Base-by-base conservation (phyloP, 805 yeast species). In the Cephaloascus fragrans region DNA sequence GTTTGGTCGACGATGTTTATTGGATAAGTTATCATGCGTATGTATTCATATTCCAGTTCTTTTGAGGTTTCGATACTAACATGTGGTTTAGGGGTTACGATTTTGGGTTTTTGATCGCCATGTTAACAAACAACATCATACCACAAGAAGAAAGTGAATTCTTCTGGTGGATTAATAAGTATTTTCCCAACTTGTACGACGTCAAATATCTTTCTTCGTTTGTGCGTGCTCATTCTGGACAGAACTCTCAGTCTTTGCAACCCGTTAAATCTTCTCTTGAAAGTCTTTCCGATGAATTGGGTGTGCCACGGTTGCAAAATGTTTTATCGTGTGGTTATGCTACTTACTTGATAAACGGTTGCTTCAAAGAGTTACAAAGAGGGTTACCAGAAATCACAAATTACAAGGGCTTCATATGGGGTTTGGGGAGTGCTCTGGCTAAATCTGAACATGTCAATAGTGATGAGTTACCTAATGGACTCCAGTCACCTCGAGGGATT, bases 1-100 rank as follows among this genome's bases (percentile, higher is more conserved):
- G 89, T 29, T 64, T 93, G 49, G 80, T 85, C 48, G 69, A 71
- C 20, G 62, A 73, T 28, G 75, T 86, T 35, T 77, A 80, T 38
- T 93, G 98, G 98, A 70, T 87, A 38, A 82, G 95, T 44, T 93
- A 83, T 62, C 97, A 93, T 57, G 80, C 76, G 5, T 41, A 19
- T 17, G 29, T 18, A 17, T 20, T 10, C 12, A 5, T 15, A 23
- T 23, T 12, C 28, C 12, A 23, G 28, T 23, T 23, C 6, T 12
- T 23, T 23, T 23, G 28, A 23, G 6, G 28, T 8, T 12, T 23
- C 12, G 10, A 8, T 23, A 23, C 28, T 23, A 23, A 23, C 28
- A 8, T 12, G 6, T 23, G 19, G 9, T n/a, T 15, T 29, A 49
- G 80, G 1, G 98, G 97, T 10, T 93, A 93, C 59, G 98, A 93